Conservation (phyloP, 306 rosid genomes). For the Cicer bijugum region DNA sequence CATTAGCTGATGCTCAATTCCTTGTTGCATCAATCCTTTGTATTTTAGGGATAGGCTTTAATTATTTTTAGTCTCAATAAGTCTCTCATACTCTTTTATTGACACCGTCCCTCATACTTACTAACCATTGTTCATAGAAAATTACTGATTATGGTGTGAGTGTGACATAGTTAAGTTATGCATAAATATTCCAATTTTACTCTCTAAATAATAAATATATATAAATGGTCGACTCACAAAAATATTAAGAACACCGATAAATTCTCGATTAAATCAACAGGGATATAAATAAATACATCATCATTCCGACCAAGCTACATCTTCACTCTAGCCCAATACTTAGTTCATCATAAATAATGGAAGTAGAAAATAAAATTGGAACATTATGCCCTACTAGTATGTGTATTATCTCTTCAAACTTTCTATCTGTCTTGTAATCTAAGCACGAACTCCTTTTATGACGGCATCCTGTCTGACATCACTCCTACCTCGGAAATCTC, state of each 20-base stretch:
- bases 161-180: background rate
- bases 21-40: background rate
- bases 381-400: background rate
- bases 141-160: constrained; percentile 10
- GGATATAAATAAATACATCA: background rate
- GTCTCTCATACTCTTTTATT: background rate
- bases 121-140: constrained; percentile 5
- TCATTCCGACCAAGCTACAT: constrained; percentile 12
- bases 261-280: background rate
- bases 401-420: background rate
- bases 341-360: constrained; percentile 9
- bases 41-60: background rate
- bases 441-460: background rate
- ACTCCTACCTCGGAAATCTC: too few relatives aligned
- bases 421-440: background rate
- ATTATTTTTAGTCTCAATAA: background rate
- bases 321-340: constrained; percentile 1
- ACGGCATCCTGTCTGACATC: too few relatives aligned
- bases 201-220: background rate
- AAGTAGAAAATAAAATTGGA: background rate
- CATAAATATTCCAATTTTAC: constrained; percentile 2
- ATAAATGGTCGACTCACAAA: constrained; percentile 9
- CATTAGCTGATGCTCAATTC: constrained; percentile 18
- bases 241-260: background rate
- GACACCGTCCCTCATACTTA: background rate